Evolutionary conservation across 2,329 filamentous ascomycete species (phyloP), one percentile per base, ranked within the genome.

Genomic region (Fusarium oxysporum): DNA sequence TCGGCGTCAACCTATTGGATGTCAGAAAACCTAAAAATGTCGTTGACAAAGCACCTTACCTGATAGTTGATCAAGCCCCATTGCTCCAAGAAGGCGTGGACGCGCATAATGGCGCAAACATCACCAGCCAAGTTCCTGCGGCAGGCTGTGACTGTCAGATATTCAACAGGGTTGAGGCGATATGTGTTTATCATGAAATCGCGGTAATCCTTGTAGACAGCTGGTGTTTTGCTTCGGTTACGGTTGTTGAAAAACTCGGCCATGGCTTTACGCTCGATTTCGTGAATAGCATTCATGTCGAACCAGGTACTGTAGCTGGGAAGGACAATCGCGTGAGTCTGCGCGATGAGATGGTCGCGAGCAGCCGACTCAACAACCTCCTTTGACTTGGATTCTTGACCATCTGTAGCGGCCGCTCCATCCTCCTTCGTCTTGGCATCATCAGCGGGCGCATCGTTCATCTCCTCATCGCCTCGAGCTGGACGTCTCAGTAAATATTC

Each of bases 161-260:
- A 99, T 82, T 99, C 96, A 60, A 95, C 89, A 9, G 96, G 96
- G 80, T 98, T 99, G 63, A 99, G 86, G 41, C 96, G 92, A 83
- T 99, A 99, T 19, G 96, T 98, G 85, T 99, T 99, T 85, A 99
- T 95, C 96, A 99, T 99, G 81, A 99, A 99, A 80, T 99, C 96
- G 76, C 96, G 92, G 83, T 99, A 99, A 81, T 99, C 96, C 84
- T 98, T 98, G 86, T 99, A 99, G 28, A 98, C 94, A 54, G 95
- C 92, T 2, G 95, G 93, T 1, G 96, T 99, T 85, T 99, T 99
- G 90, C 96, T 98, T 78, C 96, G 92, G 84, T 99, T 99, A 68
- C 96, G 91, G 82, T 91, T 96, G 85, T 99, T 99, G 89, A 99
- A 99, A 85, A 98, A 99, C 82, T 99, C 96, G 25, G 96, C 95